These are phyloP conservation scores for Candida sanyaensis DNA, from an alignment of 1,139 yeast genomes.

Conservation along the genomic window DNA sequence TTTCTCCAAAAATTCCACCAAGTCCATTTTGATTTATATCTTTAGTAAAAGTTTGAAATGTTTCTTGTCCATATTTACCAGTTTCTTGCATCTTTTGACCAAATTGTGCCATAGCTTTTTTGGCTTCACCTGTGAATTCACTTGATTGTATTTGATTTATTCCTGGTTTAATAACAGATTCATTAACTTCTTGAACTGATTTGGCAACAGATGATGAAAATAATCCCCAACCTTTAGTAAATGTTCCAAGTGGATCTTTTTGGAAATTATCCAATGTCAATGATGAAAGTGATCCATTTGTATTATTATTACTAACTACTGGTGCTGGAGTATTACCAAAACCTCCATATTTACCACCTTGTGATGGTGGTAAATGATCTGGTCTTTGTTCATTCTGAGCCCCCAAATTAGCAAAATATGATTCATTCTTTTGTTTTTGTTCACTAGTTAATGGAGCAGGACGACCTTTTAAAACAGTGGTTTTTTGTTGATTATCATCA, in stretches of 20 bases:
- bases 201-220: conserved; percentile 82
- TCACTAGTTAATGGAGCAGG: conserved; percentile 33
- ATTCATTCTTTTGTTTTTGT: conserved; percentile 69
- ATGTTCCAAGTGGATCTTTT: conserved; percentile 83
- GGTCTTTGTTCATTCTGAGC: conserved; percentile 72
- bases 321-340: conserved; percentile 81
- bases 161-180: conserved; percentile 85
- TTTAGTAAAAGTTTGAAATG: conserved; percentile 63
- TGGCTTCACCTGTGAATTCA: conserved; percentile 79
- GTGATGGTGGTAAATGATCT: conserved; percentile 81
- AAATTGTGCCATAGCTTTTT: conserved; percentile 91
- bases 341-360: conserved; percentile 92
- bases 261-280: conserved; percentile 78
- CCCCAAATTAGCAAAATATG: conserved; percentile 81
- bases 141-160: conserved; percentile 78
- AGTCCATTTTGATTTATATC: conserved; percentile 40
- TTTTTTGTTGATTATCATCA: conserved; percentile 8
- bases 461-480: conserved; percentile 14
- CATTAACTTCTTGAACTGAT: conserved; percentile 84
- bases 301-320: conserved; percentile 16
- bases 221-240: conserved; percentile 91
- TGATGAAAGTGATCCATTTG: conserved; percentile 26
- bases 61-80: conserved; percentile 68
- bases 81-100: conserved; percentile 94
- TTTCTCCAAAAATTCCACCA: conserved; percentile 49